These are phyloP conservation scores for Xylariaceae sp. DNA, from an alignment of 2,329 filamentous ascomycete genomes.

Conservation along the genomic window DNA sequence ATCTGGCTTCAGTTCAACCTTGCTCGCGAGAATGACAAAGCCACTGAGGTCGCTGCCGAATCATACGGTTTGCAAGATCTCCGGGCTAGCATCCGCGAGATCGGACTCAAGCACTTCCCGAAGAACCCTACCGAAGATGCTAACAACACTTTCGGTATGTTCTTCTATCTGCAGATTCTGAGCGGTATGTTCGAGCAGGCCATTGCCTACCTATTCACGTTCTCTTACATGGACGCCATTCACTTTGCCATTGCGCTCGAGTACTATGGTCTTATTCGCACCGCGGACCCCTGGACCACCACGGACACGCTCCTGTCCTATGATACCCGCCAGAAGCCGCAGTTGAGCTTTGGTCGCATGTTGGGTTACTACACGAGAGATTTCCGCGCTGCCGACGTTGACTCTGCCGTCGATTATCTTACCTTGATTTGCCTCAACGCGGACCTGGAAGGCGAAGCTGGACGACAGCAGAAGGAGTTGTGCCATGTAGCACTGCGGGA, in stretches of 20 bases:
- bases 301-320: slow-evolving; percentile 64
- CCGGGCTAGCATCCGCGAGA: slow-evolving; percentile 75
- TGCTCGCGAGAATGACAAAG: slow-evolving; percentile 58
- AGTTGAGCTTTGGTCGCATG: slow-evolving; percentile 92
- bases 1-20: slow-evolving; percentile 69
- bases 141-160: slow-evolving; percentile 76
- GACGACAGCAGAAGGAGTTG: slow-evolving; percentile 69
- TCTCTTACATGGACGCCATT: slow-evolving; percentile 87
- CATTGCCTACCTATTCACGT: slow-evolving; percentile 82
- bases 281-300: slow-evolving; percentile 71
- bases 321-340: slow-evolving; percentile 64
- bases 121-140: slow-evolving; percentile 70
- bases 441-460: slow-evolving; percentile 69
- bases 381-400: slow-evolving; percentile 85
- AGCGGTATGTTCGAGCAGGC: slow-evolving; percentile 93
- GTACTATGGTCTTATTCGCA: slow-evolving; percentile 83
- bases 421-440: slow-evolving; percentile 86
- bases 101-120: slow-evolving; percentile 85
- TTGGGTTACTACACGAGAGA: slow-evolving; percentile 93
- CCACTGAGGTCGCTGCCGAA: slow-evolving; percentile 60
- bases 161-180: slow-evolving; percentile 87
- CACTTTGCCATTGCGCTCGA: slow-evolving; percentile 88
- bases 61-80: slow-evolving; percentile 63
- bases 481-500: slow-evolving; percentile 92
- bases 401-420: slow-evolving; percentile 89